These are phyloP conservation scores for Vigna angularis DNA, from an alignment of 306 rosid species.

Conservation along the genomic window DNA sequence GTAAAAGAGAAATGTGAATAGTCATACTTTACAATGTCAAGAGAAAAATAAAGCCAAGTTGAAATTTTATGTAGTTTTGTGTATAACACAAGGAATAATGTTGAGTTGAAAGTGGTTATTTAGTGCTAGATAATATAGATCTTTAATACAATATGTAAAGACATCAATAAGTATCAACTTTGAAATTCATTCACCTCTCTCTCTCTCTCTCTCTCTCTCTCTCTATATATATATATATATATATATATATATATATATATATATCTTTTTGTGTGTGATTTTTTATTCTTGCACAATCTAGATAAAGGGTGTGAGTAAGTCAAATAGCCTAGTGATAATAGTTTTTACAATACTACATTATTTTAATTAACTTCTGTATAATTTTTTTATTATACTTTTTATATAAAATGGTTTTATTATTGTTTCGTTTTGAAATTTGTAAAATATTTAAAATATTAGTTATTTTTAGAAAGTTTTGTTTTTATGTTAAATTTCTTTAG, in stretches of 20 bases:
- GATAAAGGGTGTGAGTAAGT: too few species aligned
- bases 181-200: constrained; percentile 27
- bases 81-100: constrained; percentile 50
- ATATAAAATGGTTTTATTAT: too few species aligned
- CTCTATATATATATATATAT: too few species aligned
- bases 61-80: constrained; percentile 55
- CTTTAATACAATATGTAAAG: constrained; percentile 42
- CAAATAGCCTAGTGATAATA: too few species aligned
- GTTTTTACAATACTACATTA: too few species aligned
- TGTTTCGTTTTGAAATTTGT: too few species aligned
- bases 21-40: constrained; percentile 44
- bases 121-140: constrained; percentile 27
- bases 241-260: too few species aligned
- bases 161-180: constrained; percentile 31
- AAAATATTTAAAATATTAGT: too few species aligned
- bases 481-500: too few species aligned
- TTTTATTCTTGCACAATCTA: neutral
- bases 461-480: too few species aligned
- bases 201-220: neutral
- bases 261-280: neutral
- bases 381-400: too few species aligned
- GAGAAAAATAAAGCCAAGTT: constrained; percentile 43
- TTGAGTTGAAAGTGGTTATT: constrained; percentile 40
- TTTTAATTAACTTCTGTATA: too few species aligned
- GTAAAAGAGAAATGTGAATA: constrained; percentile 62